Base-by-base conservation (phyloP, 1,284 basidiomycete genomes). In the Leccinum huronense region DNA sequence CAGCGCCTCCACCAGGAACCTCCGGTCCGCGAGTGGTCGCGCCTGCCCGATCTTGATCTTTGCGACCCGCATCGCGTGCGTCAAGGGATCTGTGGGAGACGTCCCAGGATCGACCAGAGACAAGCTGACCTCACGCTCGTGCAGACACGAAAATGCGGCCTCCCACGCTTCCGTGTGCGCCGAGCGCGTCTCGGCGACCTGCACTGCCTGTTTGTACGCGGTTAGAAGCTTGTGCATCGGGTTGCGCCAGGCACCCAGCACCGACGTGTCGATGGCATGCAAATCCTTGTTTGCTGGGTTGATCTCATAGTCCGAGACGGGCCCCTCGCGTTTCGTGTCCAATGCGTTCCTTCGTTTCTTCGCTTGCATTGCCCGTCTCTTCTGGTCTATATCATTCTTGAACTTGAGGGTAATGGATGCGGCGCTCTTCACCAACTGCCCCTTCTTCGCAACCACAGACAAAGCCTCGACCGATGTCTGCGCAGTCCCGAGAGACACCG, bases 161-260 rank as follows among this genome's bases (percentile, higher is more conserved):
- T 84, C 80, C 72, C 82, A 86, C 0, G 85, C 82, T 14, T 76
- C 72, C 0, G 72, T 71, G 66, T 86, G 82, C 0, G 84, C 78
- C 1, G 80, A 80, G 34, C 79, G 79, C 16, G 75, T 80, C 31
- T 64, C 67, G 0, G 80, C 75, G 0, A 83, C 70, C 3, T 70
- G 64, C 0, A 69, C 65, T 0, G 76, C 75, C 36, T 74, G 71
- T 40, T 59, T 67, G 65, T 85, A 85, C 0, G 75, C 75, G 5
- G 16, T 58, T 14, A 79, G 63, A 3, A 83, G 65, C 1, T 64
- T 68, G 5, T 68, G 45, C n/a, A 77, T 74, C 7, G 71, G 65
- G 27, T 66, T 72, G 55, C 65, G 69, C 83, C 83, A 84, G 3
- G 61, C 68, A 3, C 57, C 65, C n/a, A 68, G 60, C 54, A 81